Base-by-base conservation (phyloP, 225 moss, liverwort and hornwort species). In the Ulota crispa region DNA sequence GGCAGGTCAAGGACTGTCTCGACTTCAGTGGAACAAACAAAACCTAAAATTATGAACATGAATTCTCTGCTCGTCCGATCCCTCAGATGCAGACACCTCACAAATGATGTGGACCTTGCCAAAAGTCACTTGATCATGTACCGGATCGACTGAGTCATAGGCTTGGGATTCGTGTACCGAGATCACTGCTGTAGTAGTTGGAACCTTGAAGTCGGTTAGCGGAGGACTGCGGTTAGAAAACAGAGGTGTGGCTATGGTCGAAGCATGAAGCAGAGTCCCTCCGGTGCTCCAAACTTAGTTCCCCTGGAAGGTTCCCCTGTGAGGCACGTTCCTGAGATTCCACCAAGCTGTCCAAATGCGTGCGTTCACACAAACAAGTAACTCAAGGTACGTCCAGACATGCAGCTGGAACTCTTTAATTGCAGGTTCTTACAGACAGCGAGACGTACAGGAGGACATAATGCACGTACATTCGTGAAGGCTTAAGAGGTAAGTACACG, bases 151-250 rank as follows among this genome's bases (percentile, higher is more conserved):
- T 45, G 45, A 45, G 14, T 61, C 68, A 68, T 23, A 68, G 61
- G 27, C 56, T 36, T 70, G 70, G 64, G 7, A 26, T 55, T 53
- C 26, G 31, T 16, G 41, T n/a, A 56, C 56, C 15, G 70, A 34
- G 47, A 69, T 24, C 47, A 60, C 15, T 64, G 1, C 9, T 45
- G 14, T 57, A 26, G 23, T 15, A 6, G 13, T 18, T 36, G 74
- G 41, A 74, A 68, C 23, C 73, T 23, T 67, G 69, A 55, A 68
- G 70, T 63, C 9, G 7, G 34, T 45, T 45, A 42, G 47, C 2
- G 50, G 30, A 19, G 77, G 41, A 26, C 32, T 78, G 65, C 83
- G 43, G 83, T 78, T 83, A 78, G 34, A 65, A 72, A 42, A 65
- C 45, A 45, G 21, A 78, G 78, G 26, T 26, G 64, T 42, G 2